Evolutionary conservation across 495 filamentous ascomycete species (phyloP).

Genomic region (Penicillium argentinense): DNA sequence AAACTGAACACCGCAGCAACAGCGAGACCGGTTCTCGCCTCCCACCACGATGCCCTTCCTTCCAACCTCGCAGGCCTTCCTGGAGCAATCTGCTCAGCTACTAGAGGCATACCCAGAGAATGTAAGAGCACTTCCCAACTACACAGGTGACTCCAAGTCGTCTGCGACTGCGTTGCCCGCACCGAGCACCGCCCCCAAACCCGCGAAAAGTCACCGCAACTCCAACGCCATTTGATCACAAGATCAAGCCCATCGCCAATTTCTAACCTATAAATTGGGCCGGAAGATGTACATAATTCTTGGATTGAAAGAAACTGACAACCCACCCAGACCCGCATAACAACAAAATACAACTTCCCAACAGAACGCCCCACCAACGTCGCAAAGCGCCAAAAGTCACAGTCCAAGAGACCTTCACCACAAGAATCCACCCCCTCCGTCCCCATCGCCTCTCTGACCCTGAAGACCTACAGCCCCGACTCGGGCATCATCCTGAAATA

Average conservation of each 20-base stretch:
- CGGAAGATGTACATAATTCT: too few relatives aligned
- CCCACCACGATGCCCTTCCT: conserved; percentile 57
- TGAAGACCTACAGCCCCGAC: conserved; percentile 88
- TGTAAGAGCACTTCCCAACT: conserved; percentile 40
- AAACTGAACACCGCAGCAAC: conserved; percentile 3
- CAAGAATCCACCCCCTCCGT: conserved; percentile 27
- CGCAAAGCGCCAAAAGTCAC: conserved; percentile 24
- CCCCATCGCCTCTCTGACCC: conserved; percentile 63
- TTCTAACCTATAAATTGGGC: conserved; percentile 1
- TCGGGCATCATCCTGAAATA: conserved; percentile 87
- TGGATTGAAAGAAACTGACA: too few relatives aligned
- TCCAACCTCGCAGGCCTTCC: conserved; percentile 58
- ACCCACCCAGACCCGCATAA: conserved; percentile 66
- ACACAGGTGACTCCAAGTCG: background rate
- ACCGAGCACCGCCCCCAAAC: background rate
- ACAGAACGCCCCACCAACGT: conserved; percentile 37
- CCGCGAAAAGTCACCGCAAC: background rate
- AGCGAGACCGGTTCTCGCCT: conserved; percentile 21
- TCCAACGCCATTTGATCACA: too few relatives aligned
- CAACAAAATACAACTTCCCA: conserved; percentile 77
- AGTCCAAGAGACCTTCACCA: conserved; percentile 18
- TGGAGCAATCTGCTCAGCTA: conserved; percentile 61
- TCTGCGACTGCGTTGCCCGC: background rate
- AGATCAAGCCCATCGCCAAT: background rate
- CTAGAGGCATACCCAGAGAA: conserved; percentile 63